Percentiles rank a stretch among this genome's conserved stretches.
phyloP scores from a whole-genome alignment of 2,329 filamentous ascomycete genomes.

The Penicillium sp. region DNA sequence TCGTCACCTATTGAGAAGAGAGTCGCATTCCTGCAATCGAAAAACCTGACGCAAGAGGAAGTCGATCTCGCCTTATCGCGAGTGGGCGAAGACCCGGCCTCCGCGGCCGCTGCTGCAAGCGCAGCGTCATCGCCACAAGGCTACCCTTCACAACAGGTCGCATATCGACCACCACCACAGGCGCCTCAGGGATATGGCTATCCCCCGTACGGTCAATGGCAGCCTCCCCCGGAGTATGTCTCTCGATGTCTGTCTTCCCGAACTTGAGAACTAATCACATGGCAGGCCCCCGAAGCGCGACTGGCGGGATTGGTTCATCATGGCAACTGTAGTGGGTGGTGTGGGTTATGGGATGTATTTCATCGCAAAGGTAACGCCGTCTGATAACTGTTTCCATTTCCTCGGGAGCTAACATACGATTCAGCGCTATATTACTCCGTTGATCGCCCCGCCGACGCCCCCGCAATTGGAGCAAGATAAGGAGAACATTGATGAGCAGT shows the following conservation, averaged over 20 bases:
- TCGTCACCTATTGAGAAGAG: constrained; percentile 88
- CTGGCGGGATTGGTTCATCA: constrained; percentile 99
- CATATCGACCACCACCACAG: constrained; percentile 41
- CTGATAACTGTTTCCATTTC: not conserved
- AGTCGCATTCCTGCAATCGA: constrained; percentile 87
- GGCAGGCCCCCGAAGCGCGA: constrained; percentile 67
- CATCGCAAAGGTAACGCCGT: constrained; percentile 68
- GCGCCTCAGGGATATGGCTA: constrained; percentile 46
- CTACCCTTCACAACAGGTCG: constrained; percentile 44
- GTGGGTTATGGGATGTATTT: constrained; percentile 85
- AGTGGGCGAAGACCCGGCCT: constrained; percentile 57
- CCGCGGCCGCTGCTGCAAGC: constrained; percentile 43
- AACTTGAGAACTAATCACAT: constrained; percentile 11
- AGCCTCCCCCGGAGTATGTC: constrained; percentile 52
- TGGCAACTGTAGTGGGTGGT: constrained; percentile 90
- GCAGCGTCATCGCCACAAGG: constrained; percentile 47
- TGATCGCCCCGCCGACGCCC: constrained; percentile 89
- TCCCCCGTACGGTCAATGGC: constrained; percentile 51
- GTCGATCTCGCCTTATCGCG: constrained; percentile 78
- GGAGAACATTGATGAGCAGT: constrained; percentile 83
- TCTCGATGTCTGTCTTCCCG: not conserved
- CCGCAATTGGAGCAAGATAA: constrained; percentile 95
- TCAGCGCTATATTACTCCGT: constrained; percentile 81
- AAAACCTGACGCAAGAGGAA: constrained; percentile 95
- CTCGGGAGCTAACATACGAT: constrained; percentile 12